These are phyloP conservation scores for Plasmodium blacklocki DNA, from an alignment of 169 alveolate species.

Conservation along the genomic window DNA sequence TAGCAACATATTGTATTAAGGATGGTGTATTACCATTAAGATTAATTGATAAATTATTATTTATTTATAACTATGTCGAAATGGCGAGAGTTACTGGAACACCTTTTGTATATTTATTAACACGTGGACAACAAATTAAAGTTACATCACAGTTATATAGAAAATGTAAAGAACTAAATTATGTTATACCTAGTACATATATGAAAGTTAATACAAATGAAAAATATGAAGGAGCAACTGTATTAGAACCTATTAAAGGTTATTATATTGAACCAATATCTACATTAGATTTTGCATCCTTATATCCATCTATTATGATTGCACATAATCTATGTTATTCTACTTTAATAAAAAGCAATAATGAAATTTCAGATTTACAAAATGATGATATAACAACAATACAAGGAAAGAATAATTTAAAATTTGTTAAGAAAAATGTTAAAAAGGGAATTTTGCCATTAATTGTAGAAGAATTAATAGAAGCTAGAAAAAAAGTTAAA, in stretches of 20 bases:
- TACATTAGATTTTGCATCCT: slow-evolving; percentile 98
- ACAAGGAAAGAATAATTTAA: slow-evolving; percentile 35
- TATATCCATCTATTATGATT: slow-evolving; percentile 99
- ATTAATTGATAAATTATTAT: slow-evolving; percentile 95
- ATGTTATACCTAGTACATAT: slow-evolving; percentile 93
- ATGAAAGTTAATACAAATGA: slow-evolving; percentile 78
- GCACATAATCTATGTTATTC: slow-evolving; percentile 99
- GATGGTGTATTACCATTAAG: slow-evolving; percentile 98
- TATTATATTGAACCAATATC: slow-evolving; percentile 98
- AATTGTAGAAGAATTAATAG: slow-evolving; percentile 97
- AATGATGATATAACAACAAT: slow-evolving; percentile 74
- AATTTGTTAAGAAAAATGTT: slow-evolving; percentile 60
- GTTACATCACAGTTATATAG: slow-evolving; percentile 96
- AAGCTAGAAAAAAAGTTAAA: slow-evolving; percentile 97
- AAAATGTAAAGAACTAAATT: slow-evolving; percentile 92
- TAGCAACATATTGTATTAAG: slow-evolving; percentile 99
- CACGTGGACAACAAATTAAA: slow-evolving; percentile 98
- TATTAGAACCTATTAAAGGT: slow-evolving; percentile 94
- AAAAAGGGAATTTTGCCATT: slow-evolving; percentile 97
- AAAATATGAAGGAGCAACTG: slow-evolving; percentile 97
- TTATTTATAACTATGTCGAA: slow-evolving; percentile 97
- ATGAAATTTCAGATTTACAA: slow-evolving; percentile 79
- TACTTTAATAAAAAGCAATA: slow-evolving; percentile 91
- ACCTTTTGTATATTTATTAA: slow-evolving; percentile 93
- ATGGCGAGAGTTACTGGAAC: slow-evolving; percentile 99